Conservation (phyloP, 78 protist genomes). For the Planoprotostelium fungivorum region DNA sequence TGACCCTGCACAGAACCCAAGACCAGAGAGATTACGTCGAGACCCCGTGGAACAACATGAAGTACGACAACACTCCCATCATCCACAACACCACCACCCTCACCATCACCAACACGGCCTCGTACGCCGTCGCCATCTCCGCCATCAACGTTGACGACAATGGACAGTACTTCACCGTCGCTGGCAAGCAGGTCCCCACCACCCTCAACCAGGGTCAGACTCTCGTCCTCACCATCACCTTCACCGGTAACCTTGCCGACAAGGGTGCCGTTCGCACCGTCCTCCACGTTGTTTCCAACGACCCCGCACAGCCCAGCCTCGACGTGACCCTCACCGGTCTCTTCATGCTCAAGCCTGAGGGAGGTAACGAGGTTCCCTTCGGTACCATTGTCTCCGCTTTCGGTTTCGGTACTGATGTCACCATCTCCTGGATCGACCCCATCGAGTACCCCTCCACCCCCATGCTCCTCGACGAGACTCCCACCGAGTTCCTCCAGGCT, state of each 20-base stretch:
- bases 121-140: neutral
- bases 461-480: neutral
- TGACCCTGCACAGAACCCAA: neutral
- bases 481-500: neutral
- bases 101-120: neutral
- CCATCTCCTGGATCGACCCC: neutral
- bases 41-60: neutral
- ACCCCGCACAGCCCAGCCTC: neutral
- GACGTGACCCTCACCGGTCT: neutral
- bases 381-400: neutral
- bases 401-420: neutral
- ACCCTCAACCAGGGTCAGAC: neutral
- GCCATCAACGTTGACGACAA: neutral
- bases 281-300: neutral
- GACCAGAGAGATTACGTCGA: too few relatives aligned
- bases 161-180: neutral
- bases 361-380: neutral
- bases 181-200: neutral
- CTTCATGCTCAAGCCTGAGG: neutral
- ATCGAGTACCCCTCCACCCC: neutral
- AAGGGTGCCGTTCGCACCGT: neutral
- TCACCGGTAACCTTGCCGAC: neutral
- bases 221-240: neutral
- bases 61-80: neutral
- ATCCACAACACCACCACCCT: neutral